phyloP scores from a whole-genome alignment of 2,329 filamentous ascomycete species.

The Myriosclerotinia curreyana region DNA sequence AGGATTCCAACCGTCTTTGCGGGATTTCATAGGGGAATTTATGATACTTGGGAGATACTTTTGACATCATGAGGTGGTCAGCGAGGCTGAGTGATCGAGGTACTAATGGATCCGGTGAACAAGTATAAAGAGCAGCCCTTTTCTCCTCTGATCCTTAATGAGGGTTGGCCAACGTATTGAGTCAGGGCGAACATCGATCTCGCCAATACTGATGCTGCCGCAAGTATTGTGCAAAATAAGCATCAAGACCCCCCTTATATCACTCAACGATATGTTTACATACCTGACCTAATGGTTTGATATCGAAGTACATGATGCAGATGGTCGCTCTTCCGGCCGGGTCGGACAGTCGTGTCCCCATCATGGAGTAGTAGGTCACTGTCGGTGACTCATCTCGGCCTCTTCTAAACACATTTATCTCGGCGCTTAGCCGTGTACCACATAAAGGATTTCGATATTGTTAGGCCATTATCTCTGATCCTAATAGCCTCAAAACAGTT shows the following conservation, averaged over 20 bases:
- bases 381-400: conserved; percentile 1
- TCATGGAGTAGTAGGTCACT: background rate
- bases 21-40: background rate
- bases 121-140: conserved; percentile 15
- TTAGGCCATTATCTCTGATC: background rate
- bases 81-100: background rate
- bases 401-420: background rate
- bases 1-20: background rate
- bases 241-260: background rate
- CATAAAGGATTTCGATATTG: background rate
- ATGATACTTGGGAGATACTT: background rate
- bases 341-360: conserved; percentile 3
- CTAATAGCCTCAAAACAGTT: background rate
- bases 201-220: background rate
- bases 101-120: background rate
- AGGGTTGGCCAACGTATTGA: background rate
- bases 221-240: background rate
- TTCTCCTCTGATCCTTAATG: background rate
- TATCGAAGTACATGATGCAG: background rate
- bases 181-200: background rate
- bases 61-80: conserved; percentile 13
- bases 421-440: background rate
- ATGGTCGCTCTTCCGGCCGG: background rate
- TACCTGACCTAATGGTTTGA: background rate
- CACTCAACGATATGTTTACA: background rate